Percentiles rank a stretch among this genome's conserved stretches.
phyloP scores from a whole-genome alignment of 2,329 filamentous ascomycete genomes.

The Pseudogymnoascus sp. region DNA sequence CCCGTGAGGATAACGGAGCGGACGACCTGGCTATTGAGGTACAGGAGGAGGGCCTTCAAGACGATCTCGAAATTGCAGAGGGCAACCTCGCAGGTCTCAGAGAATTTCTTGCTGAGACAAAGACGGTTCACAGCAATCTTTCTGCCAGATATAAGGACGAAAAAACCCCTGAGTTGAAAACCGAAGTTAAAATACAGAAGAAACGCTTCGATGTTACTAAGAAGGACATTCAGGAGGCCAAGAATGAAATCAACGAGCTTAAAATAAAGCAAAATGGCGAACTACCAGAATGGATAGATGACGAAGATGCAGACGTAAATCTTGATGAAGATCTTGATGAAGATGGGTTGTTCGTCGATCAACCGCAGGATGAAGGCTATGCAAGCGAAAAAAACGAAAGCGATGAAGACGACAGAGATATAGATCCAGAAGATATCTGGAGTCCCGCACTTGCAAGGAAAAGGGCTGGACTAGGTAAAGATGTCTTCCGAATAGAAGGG shows the following conservation, averaged over 20 bases:
- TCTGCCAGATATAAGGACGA: background rate
- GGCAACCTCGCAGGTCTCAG: background rate
- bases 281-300: background rate
- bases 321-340: background rate
- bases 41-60: background rate
- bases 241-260: background rate
- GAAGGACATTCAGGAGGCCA: background rate
- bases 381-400: background rate
- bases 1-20: background rate
- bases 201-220: background rate
- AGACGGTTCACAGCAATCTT: background rate
- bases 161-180: background rate
- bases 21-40: background rate
- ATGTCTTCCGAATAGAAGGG: background rate
- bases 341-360: background rate
- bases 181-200: background rate
- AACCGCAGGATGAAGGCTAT: background rate
- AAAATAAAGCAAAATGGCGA: background rate
- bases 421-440: background rate
- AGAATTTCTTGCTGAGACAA: background rate
- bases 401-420: background rate
- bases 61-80: background rate
- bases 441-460: background rate
- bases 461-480: background rate
- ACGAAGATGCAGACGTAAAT: background rate